Percentiles rank a stretch among this genome's conserved stretches.
Evolutionary conservation across 768 basidiomycete genomes (phyloP).

Genomic region (Russula griseocarnosa): DNA sequence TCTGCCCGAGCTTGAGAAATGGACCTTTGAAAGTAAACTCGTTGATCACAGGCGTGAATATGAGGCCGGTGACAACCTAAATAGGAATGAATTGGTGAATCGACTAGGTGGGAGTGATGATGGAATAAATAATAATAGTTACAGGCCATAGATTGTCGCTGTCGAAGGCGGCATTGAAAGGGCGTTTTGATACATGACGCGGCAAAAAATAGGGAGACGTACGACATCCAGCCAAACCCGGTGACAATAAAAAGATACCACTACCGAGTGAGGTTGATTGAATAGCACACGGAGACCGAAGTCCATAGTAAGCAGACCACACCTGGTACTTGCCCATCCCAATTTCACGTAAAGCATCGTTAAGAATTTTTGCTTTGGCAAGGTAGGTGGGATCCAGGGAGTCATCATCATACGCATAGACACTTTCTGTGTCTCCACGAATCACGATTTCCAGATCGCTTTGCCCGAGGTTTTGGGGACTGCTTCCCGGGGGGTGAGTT

Average conservation of each 20-base stretch:
- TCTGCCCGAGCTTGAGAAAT: conserved; percentile 64
- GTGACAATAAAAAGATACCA: conserved; percentile 60
- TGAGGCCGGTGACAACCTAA: conserved; percentile 61
- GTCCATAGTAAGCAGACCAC: too few relatives aligned
- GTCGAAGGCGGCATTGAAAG: too few relatives aligned
- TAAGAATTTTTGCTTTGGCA: too few relatives aligned
- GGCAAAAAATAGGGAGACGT: conserved; percentile 32
- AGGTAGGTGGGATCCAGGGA: too few relatives aligned
- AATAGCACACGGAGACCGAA: too few relatives aligned
- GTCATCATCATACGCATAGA: too few relatives aligned
- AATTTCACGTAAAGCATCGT: too few relatives aligned
- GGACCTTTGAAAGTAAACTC: conserved; percentile 63
- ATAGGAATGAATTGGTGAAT: not conserved
- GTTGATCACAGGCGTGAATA: conserved; percentile 56
- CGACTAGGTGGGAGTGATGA: not conserved
- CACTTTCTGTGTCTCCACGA: too few relatives aligned
- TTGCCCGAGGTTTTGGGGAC: too few relatives aligned
- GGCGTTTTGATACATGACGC: not conserved
- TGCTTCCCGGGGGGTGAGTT: too few relatives aligned
- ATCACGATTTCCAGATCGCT: too few relatives aligned
- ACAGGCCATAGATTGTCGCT: conserved; percentile 75
- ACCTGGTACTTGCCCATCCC: too few relatives aligned
- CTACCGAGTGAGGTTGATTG: conserved; percentile 40
- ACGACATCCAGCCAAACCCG: conserved; percentile 76
- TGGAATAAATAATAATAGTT: conserved; percentile 29